These are phyloP conservation scores for Phymatotrichopsis omnivora DNA, from an alignment of 2,329 filamentous ascomycete genomes.

Conservation along the genomic window DNA sequence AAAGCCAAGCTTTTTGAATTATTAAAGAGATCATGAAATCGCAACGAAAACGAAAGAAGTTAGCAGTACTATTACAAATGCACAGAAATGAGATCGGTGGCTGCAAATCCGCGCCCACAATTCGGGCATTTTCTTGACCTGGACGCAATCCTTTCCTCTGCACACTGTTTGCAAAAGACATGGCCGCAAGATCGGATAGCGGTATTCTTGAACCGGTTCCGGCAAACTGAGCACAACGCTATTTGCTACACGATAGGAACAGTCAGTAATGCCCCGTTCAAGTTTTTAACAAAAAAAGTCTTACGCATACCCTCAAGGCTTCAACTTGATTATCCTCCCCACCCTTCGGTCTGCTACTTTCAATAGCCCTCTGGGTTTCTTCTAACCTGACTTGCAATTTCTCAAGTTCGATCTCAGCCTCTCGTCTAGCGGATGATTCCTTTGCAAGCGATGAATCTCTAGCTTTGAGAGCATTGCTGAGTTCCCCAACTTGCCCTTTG, in stretches of 20 bases:
- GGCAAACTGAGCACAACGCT: slow-evolving; percentile 84
- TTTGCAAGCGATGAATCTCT: slow-evolving; percentile 62
- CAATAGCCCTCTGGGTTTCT: slow-evolving; percentile 69
- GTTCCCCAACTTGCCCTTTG: slow-evolving; percentile 63
- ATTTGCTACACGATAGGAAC: slow-evolving; percentile 45
- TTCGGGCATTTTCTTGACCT: slow-evolving; percentile 92
- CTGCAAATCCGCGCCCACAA: slow-evolving; percentile 85
- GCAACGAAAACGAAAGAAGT: slow-evolving; percentile 5
- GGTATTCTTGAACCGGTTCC: slow-evolving; percentile 87
- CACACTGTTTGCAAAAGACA: slow-evolving; percentile 82
- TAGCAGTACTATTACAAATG: slow-evolving; percentile 38
- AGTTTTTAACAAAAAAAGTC: slow-evolving; percentile 32
- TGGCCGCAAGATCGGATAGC: slow-evolving; percentile 90
- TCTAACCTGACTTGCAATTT: slow-evolving; percentile 67
- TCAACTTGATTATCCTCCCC: slow-evolving; percentile 31
- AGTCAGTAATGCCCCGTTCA: background rate
- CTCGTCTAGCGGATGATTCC: slow-evolving; percentile 51
- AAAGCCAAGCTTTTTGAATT: slow-evolving; percentile 3
- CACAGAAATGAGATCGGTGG: slow-evolving; percentile 73
- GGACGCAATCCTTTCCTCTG: slow-evolving; percentile 79
- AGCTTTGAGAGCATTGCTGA: slow-evolving; percentile 61
- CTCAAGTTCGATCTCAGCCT: slow-evolving; percentile 62
- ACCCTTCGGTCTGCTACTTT: slow-evolving; percentile 69
- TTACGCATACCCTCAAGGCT: slow-evolving; percentile 62
- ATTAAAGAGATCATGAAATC: background rate